Evolutionary conservation across 78 protist species (phyloP).

Genomic region (Bigelowiella natans): DNA sequence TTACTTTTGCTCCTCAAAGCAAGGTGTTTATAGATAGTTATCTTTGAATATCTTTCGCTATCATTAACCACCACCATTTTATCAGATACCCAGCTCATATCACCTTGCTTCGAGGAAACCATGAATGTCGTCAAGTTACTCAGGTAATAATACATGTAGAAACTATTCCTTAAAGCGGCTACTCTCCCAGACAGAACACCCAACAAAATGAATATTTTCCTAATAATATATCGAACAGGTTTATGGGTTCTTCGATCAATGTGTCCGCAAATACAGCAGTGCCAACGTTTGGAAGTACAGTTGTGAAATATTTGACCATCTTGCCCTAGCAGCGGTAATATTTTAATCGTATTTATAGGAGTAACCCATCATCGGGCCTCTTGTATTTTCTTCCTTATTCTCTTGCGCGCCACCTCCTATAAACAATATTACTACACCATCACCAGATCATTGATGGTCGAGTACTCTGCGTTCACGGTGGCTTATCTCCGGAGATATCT

Average conservation of each 20-base stretch:
- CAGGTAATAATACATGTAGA: too few species aligned
- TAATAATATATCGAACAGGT: constrained; percentile 24
- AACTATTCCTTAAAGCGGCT: too few species aligned
- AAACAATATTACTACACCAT: too few species aligned
- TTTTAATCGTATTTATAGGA: too few species aligned
- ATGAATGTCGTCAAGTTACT: constrained; percentile 74
- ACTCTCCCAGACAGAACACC: too few species aligned
- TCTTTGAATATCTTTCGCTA: too few species aligned
- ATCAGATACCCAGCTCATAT: constrained; percentile 31
- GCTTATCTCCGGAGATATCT: constrained; percentile 86
- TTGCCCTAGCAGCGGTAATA: constrained; percentile 58
- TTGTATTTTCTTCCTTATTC: background rate
- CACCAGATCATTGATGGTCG: background rate
- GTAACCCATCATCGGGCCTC: too few species aligned
- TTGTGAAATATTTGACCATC: constrained; percentile 95
- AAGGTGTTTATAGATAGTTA: background rate
- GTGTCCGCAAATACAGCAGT: constrained; percentile 91
- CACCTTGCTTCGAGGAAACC: constrained; percentile 97
- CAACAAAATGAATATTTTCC: too few species aligned
- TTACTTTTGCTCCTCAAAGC: constrained; percentile 29
- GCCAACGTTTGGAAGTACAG: constrained; percentile 64
- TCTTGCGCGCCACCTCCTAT: background rate
- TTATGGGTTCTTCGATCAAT: constrained; percentile 99
- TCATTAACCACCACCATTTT: too few species aligned
- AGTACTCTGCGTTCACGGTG: constrained; percentile 88